Base-by-base conservation (phyloP, 1,284 basidiomycete genomes). In the Bjerkandera adusta region DNA sequence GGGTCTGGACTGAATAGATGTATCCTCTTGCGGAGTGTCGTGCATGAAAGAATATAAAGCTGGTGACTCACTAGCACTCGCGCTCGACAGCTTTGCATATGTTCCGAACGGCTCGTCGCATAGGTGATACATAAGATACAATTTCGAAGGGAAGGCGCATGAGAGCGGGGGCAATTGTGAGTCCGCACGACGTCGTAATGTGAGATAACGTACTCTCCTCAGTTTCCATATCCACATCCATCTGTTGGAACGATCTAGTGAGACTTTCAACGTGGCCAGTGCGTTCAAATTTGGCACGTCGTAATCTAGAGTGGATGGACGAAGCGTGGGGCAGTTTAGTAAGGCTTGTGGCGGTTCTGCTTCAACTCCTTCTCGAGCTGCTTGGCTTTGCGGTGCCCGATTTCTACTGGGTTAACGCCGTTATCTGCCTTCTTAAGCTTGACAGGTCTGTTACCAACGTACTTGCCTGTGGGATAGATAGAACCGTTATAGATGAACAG, bases 381-480 rank as follows among this genome's bases (percentile, higher is more conserved):
- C 59, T 82, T 84, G 7, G 92, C 91, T 63, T 95, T 96, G 48
- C 86, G 78, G 62, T 92, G 89, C 1, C 94, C 95, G 56, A 97
- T 96, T 63, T 95, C 89, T 48, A 97, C 94, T 21, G 92, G 88
- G 49, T 89, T 79, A 55, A 97, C 87, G 50, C 86, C 82, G 43
- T 82, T 84, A 60, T 92, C 88, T 35, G 92, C 92, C 64, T 92
- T 93, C 71, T 87, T 90, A 49, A 98, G 77, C 60, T 91, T 92
- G 55, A 98, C 83, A 16, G 94, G 94, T 50, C 94, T 79, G 63
- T 96, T 97, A 32, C 94, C 94, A 44, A 98, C 93, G 66, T 97
- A 97, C 73, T 97, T 97, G 55, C 93, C 93, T 95, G 55, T 16
- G 51, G 30, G 39, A 24, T 33, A 10, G 18, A 20, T n/a, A 21